Percentiles rank a stretch among this genome's conserved stretches.
phyloP scores from a whole-genome alignment of 768 basidiomycete genomes.

The Boletus fagicola region DNA sequence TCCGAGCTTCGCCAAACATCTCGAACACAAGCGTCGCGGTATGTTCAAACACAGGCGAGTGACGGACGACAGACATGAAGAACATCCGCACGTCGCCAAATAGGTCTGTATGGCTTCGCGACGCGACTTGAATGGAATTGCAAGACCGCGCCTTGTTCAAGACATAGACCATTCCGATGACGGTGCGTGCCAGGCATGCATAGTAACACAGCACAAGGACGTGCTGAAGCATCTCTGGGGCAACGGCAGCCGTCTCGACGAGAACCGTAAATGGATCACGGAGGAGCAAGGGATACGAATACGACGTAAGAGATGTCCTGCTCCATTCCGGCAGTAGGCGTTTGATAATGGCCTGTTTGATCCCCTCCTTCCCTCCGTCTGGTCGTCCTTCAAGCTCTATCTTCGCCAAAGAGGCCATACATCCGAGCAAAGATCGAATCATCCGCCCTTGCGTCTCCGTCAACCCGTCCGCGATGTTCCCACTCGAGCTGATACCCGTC shows the following conservation, averaged over 20 bases:
- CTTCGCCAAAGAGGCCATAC: conserved; percentile 62
- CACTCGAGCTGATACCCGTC: conserved; percentile 39
- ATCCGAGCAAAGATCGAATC: conserved; percentile 72
- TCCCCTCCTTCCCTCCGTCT: conserved; percentile 74
- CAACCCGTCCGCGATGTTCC: conserved; percentile 57
- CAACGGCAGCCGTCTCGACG: conserved; percentile 85
- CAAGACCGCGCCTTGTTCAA: conserved; percentile 68
- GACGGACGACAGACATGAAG: conserved; percentile 87
- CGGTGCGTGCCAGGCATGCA: conserved; percentile 81
- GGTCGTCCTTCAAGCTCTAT: conserved; percentile 67
- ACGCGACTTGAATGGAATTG: conserved; percentile 42
- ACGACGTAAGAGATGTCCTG: conserved; percentile 75
- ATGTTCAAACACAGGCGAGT: conserved; percentile 85
- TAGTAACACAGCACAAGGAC: conserved; percentile 90
- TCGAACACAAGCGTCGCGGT: conserved; percentile 78
- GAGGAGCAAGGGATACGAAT: conserved; percentile 81
- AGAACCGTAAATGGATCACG: conserved; percentile 89
- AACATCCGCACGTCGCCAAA: conserved; percentile 88
- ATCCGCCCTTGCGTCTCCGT: conserved; percentile 76
- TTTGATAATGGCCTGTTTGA: conserved; percentile 85
- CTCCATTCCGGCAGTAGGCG: conserved; percentile 91
- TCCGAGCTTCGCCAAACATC: conserved; percentile 76
- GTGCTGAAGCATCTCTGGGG: conserved; percentile 86
- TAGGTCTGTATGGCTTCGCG: conserved; percentile 60
- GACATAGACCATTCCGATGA: conserved; percentile 81